Evolutionary conservation across 2,329 filamentous ascomycete species (phyloP).

Genomic region (Byssochlamys sp.): DNA sequence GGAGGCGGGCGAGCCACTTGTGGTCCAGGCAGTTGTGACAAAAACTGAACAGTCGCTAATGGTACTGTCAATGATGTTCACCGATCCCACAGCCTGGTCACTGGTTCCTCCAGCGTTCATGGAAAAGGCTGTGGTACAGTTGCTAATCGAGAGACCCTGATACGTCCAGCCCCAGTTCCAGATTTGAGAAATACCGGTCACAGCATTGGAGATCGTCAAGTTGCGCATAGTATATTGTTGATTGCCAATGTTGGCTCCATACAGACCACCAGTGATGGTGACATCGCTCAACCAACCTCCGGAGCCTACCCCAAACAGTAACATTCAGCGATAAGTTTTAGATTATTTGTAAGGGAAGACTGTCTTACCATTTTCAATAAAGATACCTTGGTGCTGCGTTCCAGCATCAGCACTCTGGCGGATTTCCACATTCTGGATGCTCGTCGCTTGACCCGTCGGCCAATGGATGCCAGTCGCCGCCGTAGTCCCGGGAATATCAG

Average conservation of each 20-base stretch:
- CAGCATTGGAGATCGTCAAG: conserved; percentile 42
- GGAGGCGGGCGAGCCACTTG: conserved; percentile 31
- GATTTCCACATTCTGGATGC: conserved; percentile 54
- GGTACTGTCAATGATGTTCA: conserved; percentile 49
- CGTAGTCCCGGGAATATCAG: conserved; percentile 22
- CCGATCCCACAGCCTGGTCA: conserved; percentile 43
- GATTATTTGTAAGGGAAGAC: background rate
- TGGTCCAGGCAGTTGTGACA: conserved; percentile 39
- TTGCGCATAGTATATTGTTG: conserved; percentile 57
- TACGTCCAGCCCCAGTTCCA: conserved; percentile 55
- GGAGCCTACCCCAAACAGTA: conserved; percentile 28
- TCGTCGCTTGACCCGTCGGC: conserved; percentile 49
- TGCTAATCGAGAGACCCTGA: conserved; percentile 41
- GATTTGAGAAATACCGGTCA: conserved; percentile 47
- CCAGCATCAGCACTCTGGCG: conserved; percentile 40
- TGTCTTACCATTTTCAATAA: conserved; percentile 46
- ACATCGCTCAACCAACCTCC: conserved; percentile 53
- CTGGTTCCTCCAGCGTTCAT: conserved; percentile 36
- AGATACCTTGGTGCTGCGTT: conserved; percentile 49
- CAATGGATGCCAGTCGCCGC: conserved; percentile 40
- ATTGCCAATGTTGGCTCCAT: conserved; percentile 52
- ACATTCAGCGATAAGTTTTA: background rate
- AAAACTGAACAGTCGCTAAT: conserved; percentile 44
- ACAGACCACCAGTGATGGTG: conserved; percentile 50
- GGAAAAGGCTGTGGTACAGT: conserved; percentile 45